A percentile compares a stretch with the other conserved stretches of the same genome.
These are phyloP conservation scores for Eutypa lata DNA, from an alignment of 2,329 filamentous ascomycete genomes.

Conservation along the genomic window DNA sequence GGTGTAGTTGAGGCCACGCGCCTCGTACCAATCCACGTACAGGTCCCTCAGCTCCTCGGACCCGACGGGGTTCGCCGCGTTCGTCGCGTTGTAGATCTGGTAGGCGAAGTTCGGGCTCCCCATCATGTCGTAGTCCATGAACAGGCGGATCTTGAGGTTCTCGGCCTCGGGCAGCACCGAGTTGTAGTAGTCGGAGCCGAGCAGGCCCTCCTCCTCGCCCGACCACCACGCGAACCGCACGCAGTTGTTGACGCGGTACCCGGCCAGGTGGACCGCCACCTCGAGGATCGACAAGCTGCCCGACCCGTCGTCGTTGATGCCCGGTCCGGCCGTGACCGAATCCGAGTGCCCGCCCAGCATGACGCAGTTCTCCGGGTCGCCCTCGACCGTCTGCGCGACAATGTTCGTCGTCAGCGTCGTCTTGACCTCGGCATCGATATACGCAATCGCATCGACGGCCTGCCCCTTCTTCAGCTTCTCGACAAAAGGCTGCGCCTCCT, in stretches of 20 bases:
- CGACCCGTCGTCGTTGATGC: conserved; percentile 77
- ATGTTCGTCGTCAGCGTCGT: conserved; percentile 57
- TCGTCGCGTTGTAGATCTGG: conserved; percentile 69
- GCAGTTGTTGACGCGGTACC: conserved; percentile 60
- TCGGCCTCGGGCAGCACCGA: conserved; percentile 52
- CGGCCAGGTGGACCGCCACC: conserved; percentile 56
- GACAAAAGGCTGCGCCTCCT: conserved; percentile 55
- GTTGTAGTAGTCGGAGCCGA: conserved; percentile 63
- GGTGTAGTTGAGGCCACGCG: conserved; percentile 61
- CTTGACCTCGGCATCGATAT: conserved; percentile 56
- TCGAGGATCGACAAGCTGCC: conserved; percentile 62
- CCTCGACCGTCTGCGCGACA: conserved; percentile 56
- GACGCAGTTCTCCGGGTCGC: conserved; percentile 61
- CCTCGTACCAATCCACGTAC: conserved; percentile 65
- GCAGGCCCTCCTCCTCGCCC: conserved; percentile 62
- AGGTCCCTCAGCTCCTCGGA: conserved; percentile 67
- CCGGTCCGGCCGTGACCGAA: conserved; percentile 60
- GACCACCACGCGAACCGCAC: conserved; percentile 68
- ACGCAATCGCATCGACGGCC: conserved; percentile 52
- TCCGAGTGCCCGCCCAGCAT: conserved; percentile 65
- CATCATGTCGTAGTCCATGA: conserved; percentile 71
- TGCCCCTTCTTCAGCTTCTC: conserved; percentile 50
- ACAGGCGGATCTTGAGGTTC: conserved; percentile 60
- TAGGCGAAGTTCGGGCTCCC: conserved; percentile 64
- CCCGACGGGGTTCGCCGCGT: conserved; percentile 66